These are phyloP conservation scores for Trametes elegans DNA, from an alignment of 768 basidiomycete genomes.

Conservation along the genomic window DNA sequence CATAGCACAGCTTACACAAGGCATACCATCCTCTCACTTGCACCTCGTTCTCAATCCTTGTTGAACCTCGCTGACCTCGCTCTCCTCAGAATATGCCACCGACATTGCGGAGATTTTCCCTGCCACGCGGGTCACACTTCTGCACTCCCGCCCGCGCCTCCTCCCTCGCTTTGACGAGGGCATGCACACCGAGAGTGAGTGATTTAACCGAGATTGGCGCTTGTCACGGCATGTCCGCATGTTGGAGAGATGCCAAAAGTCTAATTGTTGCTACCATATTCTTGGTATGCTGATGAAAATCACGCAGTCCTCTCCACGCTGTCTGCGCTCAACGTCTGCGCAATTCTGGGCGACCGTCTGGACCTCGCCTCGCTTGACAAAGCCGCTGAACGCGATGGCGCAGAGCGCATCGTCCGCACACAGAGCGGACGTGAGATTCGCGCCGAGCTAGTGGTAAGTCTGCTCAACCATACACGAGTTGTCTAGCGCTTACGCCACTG, in stretches of 20 bases:
- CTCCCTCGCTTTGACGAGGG: conserved; percentile 50
- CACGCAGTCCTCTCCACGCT: conserved; percentile 22
- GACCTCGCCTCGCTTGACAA: conserved; percentile 37
- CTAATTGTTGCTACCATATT: too few species aligned
- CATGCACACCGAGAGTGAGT: conserved; percentile 53
- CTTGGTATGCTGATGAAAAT: background rate
- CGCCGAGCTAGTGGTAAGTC: conserved; percentile 51
- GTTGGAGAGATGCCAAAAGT: background rate
- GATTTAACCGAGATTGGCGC: background rate
- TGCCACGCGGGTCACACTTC: conserved; percentile 50
- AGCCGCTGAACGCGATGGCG: background rate
- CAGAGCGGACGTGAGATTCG: conserved; percentile 47
- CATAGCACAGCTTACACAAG: too few species aligned
- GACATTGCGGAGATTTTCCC: conserved; percentile 59
- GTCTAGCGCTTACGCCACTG: background rate
- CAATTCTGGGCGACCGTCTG: conserved; percentile 54
- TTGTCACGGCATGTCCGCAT: background rate
- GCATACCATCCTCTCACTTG: background rate
- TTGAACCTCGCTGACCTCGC: background rate
- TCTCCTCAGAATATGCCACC: conserved; percentile 53
- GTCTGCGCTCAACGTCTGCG: conserved; percentile 36
- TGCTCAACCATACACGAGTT: background rate
- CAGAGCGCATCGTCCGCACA: conserved; percentile 40
- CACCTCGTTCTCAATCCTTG: background rate
- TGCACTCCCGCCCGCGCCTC: conserved; percentile 57